These are phyloP conservation scores for Calamus simplicifolius DNA, from an alignment of 176 grass and related monocot genomes.

Conservation along the genomic window DNA sequence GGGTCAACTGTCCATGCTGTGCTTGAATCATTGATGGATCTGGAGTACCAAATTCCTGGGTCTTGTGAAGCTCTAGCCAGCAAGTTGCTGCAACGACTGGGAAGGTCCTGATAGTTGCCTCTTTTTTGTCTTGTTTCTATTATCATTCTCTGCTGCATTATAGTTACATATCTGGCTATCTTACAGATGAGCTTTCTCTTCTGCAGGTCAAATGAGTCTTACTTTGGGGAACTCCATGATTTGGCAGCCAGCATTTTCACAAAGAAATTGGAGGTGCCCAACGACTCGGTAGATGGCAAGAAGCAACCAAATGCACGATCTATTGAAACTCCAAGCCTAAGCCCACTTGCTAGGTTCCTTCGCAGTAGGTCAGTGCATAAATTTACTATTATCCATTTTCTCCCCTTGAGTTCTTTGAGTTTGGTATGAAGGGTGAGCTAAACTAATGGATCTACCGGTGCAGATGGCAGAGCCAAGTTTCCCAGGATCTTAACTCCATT, in stretches of 20 bases:
- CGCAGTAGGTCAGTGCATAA: conserved; percentile 58
- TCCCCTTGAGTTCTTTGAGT: conserved; percentile 3
- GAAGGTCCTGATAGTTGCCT: conserved; percentile 33
- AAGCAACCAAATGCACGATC: too few species aligned
- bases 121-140: conserved; percentile 7
- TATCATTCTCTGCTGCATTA: conserved; percentile 4
- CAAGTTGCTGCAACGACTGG: conserved; percentile 57
- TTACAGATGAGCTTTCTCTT: not conserved
- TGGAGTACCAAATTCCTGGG: conserved; percentile 78
- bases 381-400: conserved; percentile 1
- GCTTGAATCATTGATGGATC: conserved; percentile 66
- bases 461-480: conserved; percentile 97
- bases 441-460: conserved; percentile 10
- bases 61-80: conserved; percentile 62
- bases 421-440: conserved; percentile 1
- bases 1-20: conserved; percentile 36
- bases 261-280: conserved; percentile 37
- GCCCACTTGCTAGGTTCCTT: conserved; percentile 86
- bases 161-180: not conserved
- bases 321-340: conserved; percentile 58
- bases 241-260: conserved; percentile 40
- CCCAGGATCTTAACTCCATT: conserved; percentile 78
- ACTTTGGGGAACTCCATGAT: conserved; percentile 60
- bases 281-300: conserved; percentile 36
- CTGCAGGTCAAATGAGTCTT: conserved; percentile 71